These are phyloP conservation scores for Rhododendron simsii DNA, from an alignment of 148 eudicot species.

Conservation along the genomic window DNA sequence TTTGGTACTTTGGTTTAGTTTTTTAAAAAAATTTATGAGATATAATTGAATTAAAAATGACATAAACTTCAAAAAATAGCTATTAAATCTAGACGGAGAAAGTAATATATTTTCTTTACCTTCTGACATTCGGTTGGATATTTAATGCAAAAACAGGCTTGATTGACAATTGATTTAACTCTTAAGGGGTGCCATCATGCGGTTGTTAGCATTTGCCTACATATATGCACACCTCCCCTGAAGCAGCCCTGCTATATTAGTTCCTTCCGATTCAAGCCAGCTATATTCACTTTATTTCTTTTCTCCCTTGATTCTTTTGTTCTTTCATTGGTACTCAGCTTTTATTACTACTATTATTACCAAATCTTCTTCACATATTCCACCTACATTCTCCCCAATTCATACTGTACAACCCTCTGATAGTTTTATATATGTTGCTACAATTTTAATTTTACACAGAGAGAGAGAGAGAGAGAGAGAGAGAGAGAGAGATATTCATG, in stretches of 20 bases:
- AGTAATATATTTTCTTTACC: no score
- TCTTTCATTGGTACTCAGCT: background rate
- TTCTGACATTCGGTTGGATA: no score
- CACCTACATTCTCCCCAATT: background rate
- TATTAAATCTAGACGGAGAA: no score
- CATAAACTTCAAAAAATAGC: no score
- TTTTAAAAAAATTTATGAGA: no score
- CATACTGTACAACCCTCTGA: background rate
- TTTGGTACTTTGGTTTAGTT: no score
- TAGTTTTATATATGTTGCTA: background rate
- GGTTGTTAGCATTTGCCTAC: background rate
- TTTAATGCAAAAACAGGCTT: no score
- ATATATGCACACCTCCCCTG: constrained; percentile 1
- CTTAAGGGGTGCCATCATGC: no score
- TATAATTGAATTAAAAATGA: no score
- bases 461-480: background rate
- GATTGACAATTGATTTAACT: no score
- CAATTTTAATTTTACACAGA: background rate
- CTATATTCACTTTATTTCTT: constrained; percentile 7
- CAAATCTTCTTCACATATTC: background rate
- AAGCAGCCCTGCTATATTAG: background rate
- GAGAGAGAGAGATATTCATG: constrained; percentile 12
- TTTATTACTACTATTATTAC: background rate
- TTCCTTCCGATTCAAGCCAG: constrained; percentile 34
- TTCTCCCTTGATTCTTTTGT: constrained; percentile 9